Percentiles rank a stretch among this genome's conserved stretches.
phyloP scores from a whole-genome alignment of 176 grass and related monocot species.

The Microstegium vimineum region DNA sequence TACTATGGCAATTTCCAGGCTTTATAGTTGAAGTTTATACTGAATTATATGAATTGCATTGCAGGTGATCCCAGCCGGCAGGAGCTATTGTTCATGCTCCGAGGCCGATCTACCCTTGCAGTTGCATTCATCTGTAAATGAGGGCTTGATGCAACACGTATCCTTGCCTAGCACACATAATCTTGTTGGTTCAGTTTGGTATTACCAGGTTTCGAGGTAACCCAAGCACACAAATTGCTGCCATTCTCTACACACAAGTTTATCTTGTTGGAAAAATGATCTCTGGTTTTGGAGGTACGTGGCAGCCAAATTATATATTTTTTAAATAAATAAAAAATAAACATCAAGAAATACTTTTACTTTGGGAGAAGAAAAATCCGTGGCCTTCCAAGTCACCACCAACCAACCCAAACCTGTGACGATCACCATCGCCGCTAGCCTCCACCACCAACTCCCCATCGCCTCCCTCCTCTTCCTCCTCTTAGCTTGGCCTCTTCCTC shows the following conservation, averaged over 20 bases:
- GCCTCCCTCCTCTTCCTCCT: not conserved
- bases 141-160: too few relatives aligned
- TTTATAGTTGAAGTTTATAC: not conserved
- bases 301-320: not conserved
- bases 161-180: too few relatives aligned
- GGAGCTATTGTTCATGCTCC: too few relatives aligned
- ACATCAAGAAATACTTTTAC: not conserved
- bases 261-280: too few relatives aligned
- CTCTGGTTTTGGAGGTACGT: too few relatives aligned
- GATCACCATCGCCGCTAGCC: conserved; percentile 25
- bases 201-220: not conserved
- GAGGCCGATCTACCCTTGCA: too few relatives aligned
- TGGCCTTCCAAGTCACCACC: conserved; percentile 26
- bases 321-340: not conserved
- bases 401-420: conserved; percentile 19
- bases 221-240: not conserved
- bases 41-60: not conserved
- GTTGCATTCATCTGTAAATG: too few relatives aligned
- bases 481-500: not conserved
- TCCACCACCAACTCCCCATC: conserved; percentile 17
- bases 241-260: not conserved
- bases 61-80: too few relatives aligned
- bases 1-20: not conserved
- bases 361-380: not conserved
- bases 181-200: not conserved